Conservation (phyloP, 768 basidiomycete species). For the Boletales sp. region DNA sequence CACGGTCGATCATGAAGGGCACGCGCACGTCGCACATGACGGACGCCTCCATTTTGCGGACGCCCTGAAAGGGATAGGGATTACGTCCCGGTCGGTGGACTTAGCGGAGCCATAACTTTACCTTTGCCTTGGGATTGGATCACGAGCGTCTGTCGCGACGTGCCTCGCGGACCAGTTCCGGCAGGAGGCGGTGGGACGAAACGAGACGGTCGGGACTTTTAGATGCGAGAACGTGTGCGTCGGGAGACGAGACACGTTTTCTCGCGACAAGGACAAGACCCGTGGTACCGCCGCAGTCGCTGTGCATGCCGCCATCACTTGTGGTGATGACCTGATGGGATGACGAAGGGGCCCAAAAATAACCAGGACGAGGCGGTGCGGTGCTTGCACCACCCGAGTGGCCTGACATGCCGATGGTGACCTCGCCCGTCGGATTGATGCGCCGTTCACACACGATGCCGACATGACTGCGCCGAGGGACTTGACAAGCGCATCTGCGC, state of each 20-base stretch:
- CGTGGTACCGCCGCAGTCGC: neutral
- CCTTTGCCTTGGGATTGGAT: too few relatives aligned
- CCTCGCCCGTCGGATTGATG: too few relatives aligned
- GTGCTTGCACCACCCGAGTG: too few relatives aligned
- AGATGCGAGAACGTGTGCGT: neutral
- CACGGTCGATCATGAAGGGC: conserved; percentile 23
- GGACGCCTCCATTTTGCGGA: conserved; percentile 17
- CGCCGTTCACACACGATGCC: too few relatives aligned
- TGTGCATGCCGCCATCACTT: too few relatives aligned
- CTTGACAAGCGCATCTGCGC: too few relatives aligned
- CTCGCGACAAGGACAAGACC: conserved; percentile 1
- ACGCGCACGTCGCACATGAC: neutral
- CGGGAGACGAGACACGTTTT: conserved; percentile 17
- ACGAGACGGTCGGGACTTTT: too few relatives aligned
- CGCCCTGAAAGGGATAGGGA: neutral
- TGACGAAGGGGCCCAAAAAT: too few relatives aligned
- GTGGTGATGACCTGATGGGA: too few relatives aligned
- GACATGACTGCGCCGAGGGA: too few relatives aligned
- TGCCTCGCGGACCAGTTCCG: conserved; percentile 10
- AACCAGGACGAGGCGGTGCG: too few relatives aligned
- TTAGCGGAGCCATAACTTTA: conserved; percentile 2
- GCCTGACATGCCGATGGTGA: too few relatives aligned
- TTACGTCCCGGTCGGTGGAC: neutral
- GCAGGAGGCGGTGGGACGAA: neutral
- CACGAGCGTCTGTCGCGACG: neutral